Evolutionary conservation across 2,329 filamentous ascomycete genomes (phyloP).

Genomic region (Diaporthe vexans): DNA sequence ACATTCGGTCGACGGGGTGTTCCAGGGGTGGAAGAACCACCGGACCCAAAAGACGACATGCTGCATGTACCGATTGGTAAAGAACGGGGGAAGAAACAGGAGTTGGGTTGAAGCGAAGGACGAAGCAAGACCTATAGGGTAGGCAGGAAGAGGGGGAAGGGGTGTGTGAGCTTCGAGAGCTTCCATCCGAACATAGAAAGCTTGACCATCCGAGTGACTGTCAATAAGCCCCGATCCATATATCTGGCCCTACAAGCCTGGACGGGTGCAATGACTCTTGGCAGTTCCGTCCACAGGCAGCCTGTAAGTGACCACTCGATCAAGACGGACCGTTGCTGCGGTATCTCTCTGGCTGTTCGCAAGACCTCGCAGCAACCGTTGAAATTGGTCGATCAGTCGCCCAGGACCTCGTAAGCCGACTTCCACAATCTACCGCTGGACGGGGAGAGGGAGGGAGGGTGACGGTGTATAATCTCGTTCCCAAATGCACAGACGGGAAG

Average conservation of each 20-base stretch:
- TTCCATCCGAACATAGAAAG: neutral
- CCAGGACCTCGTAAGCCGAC: conserved; percentile 12
- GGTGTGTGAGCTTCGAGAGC: neutral
- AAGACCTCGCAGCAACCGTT: conserved; percentile 9
- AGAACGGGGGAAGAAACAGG: neutral
- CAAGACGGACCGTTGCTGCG: conserved; percentile 36
- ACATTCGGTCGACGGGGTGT: conserved; percentile 51
- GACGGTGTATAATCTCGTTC: conserved; percentile 18
- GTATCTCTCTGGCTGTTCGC: conserved; percentile 33
- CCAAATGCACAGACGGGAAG: conserved; percentile 29
- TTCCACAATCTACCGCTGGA: conserved; percentile 28
- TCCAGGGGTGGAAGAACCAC: conserved; percentile 41
- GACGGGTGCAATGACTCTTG: neutral
- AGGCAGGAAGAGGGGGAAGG: neutral
- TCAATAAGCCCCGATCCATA: neutral
- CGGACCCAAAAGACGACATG: conserved; percentile 46
- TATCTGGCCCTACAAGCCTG: neutral
- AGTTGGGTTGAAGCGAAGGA: neutral
- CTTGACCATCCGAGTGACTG: neutral
- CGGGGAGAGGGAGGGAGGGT: neutral
- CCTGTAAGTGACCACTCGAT: conserved; percentile 28
- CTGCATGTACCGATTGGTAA: conserved; percentile 19
- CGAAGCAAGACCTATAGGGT: conserved; percentile 6
- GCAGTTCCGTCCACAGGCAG: neutral
- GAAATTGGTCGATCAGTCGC: conserved; percentile 11